phyloP scores from a whole-genome alignment of 116 monocot species.

The Papilionanthe hybrid region DNA sequence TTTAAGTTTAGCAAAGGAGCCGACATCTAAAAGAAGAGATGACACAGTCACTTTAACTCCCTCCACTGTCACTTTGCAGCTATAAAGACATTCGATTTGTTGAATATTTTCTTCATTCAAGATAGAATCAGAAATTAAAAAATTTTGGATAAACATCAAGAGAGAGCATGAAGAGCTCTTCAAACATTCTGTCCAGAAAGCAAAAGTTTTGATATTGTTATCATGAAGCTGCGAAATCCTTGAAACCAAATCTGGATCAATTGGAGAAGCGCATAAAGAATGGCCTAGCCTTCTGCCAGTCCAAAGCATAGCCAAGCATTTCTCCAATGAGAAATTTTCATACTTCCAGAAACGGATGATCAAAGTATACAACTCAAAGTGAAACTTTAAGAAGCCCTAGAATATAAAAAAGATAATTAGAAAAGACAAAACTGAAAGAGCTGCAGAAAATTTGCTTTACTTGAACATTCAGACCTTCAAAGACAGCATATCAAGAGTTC shows the following conservation, averaged over 20 bases:
- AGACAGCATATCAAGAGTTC: constrained; percentile 45
- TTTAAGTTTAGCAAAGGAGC: constrained; percentile 4
- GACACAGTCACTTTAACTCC: constrained; percentile 33
- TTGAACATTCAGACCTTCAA: constrained; percentile 36
- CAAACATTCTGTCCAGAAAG: constrained; percentile 45
- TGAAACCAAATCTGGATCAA: constrained; percentile 29
- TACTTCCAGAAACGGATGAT: constrained; percentile 33
- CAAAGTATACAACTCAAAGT: constrained; percentile 37
- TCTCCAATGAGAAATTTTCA: constrained; percentile 25
- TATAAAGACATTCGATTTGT: constrained; percentile 5
- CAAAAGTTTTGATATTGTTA: constrained; percentile 13
- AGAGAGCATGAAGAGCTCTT: constrained; percentile 16
- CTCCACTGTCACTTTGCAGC: constrained; percentile 11
- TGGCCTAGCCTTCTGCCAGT: constrained; percentile 45
- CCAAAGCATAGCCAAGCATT: constrained; percentile 40
- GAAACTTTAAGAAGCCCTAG: constrained; percentile 45
- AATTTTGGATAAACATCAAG: constrained; percentile 38
- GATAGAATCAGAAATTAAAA: constrained; percentile 29
- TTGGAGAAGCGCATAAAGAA: constrained; percentile 42
- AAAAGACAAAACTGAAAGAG: constrained; percentile 4
- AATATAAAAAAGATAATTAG: constrained; percentile 10
- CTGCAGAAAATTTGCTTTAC: background rate
- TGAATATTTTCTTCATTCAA: constrained; percentile 17
- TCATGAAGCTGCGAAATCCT: constrained; percentile 17
- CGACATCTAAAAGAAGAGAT: constrained; percentile 40